Evolutionary conservation across 805 yeast species (phyloP).

Genomic region (Candida ipomoeae): DNA sequence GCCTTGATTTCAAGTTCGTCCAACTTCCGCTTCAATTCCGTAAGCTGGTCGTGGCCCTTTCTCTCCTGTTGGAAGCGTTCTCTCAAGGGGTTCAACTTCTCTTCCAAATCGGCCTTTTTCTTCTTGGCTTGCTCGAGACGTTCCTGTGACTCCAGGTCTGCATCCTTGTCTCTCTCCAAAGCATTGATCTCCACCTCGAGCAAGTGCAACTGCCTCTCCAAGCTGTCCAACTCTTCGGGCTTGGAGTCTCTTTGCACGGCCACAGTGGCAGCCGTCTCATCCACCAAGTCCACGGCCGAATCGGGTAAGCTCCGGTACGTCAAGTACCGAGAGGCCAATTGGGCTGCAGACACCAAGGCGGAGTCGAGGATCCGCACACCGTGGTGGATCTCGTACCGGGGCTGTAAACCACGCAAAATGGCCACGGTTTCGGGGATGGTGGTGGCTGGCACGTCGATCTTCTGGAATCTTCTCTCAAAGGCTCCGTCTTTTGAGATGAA

Average conservation of each 20-base stretch:
- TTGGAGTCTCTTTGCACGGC: slow-evolving; percentile 98
- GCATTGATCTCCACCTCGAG: slow-evolving; percentile 96
- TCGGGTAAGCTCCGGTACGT: slow-evolving; percentile 96
- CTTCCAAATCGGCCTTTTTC: slow-evolving; percentile 78
- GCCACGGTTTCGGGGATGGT: slow-evolving; percentile 91
- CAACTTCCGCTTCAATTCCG: slow-evolving; percentile 80
- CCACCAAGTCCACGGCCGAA: slow-evolving; percentile 93
- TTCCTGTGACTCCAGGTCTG: slow-evolving; percentile 78
- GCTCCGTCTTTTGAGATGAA: slow-evolving; percentile 96
- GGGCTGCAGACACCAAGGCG: slow-evolving; percentile 92
- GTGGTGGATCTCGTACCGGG: slow-evolving; percentile 93
- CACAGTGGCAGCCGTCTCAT: slow-evolving; percentile 92
- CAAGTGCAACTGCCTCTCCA: slow-evolving; percentile 88
- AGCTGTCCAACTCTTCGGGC: slow-evolving; percentile 92
- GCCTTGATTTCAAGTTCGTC: slow-evolving; percentile 94
- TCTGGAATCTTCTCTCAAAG: slow-evolving; percentile 96
- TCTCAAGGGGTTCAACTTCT: slow-evolving; percentile 77
- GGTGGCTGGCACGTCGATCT: slow-evolving; percentile 93
- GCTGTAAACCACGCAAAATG: slow-evolving; percentile 92
- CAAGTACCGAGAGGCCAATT: slow-evolving; percentile 86
- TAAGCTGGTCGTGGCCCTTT: slow-evolving; percentile 86
- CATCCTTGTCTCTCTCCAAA: slow-evolving; percentile 89
- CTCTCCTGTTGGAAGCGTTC: slow-evolving; percentile 84
- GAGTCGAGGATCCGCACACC: slow-evolving; percentile 95
- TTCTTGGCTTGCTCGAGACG: slow-evolving; percentile 76